Percentiles rank a stretch among this genome's conserved stretches.
Evolutionary conservation across 169 alveolate genomes (phyloP).

Genomic region (Cryptosporidium ryanae): DNA sequence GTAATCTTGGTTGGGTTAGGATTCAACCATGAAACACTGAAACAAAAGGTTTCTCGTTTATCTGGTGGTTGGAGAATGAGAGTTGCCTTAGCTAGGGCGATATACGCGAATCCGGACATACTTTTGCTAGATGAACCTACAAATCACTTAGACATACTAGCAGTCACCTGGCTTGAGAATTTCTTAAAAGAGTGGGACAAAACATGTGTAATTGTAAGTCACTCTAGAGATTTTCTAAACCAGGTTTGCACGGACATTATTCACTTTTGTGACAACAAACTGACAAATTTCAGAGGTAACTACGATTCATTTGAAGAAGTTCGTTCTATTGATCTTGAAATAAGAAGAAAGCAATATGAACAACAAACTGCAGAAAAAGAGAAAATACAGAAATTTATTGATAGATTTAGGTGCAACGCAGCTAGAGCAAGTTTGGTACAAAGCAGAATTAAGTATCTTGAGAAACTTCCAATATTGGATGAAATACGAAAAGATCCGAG

Average conservation of each 20-base stretch:
- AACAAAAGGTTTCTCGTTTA: slow-evolving; percentile 86
- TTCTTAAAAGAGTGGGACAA: slow-evolving; percentile 89
- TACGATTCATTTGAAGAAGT: slow-evolving; percentile 93
- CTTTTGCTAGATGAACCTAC: slow-evolving; percentile 94
- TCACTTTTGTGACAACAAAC: slow-evolving; percentile 88
- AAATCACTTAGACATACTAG: slow-evolving; percentile 93
- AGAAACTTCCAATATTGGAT: slow-evolving; percentile 93
- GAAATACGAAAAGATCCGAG: slow-evolving; percentile 95
- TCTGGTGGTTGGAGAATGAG: slow-evolving; percentile 89
- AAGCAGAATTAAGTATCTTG: slow-evolving; percentile 93
- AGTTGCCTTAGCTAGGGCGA: slow-evolving; percentile 83
- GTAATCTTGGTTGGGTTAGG: slow-evolving; percentile 92
- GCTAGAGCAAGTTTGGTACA: slow-evolving; percentile 95
- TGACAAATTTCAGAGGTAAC: slow-evolving; percentile 93
- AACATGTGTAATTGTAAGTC: slow-evolving; percentile 95
- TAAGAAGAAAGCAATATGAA: slow-evolving; percentile 88
- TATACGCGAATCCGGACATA: slow-evolving; percentile 91
- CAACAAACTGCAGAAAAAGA: slow-evolving; percentile 89
- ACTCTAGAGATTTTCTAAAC: slow-evolving; percentile 95
- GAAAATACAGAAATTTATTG: slow-evolving; percentile 95
- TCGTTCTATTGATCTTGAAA: slow-evolving; percentile 88
- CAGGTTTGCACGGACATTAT: slow-evolving; percentile 95
- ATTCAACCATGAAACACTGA: slow-evolving; percentile 87
- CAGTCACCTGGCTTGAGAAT: slow-evolving; percentile 95
- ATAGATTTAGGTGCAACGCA: slow-evolving; percentile 93